Evolutionary conservation across 2,329 filamentous ascomycete genomes (phyloP), one percentile per base, ranked within the genome.

Genomic region (Ophiocordyceps sinensis): DNA sequence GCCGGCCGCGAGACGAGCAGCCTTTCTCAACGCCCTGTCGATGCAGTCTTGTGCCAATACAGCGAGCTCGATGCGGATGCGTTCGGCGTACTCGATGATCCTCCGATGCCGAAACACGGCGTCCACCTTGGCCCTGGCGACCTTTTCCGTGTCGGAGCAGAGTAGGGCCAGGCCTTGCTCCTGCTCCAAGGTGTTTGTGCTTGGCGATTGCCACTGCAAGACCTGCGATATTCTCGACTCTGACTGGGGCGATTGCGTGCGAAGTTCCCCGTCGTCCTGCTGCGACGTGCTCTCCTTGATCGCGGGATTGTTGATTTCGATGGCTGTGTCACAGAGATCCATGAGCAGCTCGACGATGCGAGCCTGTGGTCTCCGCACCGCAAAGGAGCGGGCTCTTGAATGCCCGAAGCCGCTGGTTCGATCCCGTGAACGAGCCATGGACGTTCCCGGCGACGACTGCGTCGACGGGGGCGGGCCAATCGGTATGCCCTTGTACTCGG

Each of bases 11-110:
- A 95, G 89, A 39, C 81, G 81, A 42, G 85, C 84, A 41, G 91
- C 88, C 61, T 96, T 95, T 48, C 76, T 77, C 62, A 96, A 74
- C 9, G 91, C 91, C 46, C 86, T 87, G 45, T 93, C 82, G 40
- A 98, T 94, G 57, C 91, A 98, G 52, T 95, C 86, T 54, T 96
- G 86, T 3, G 98, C 89, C 43, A 95, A 71, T 23, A 93, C 76
- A 26, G 89, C 83, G 53, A 95, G 94, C 54, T 98, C 91, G 37
- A 95, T 75, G 4, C 93, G 84, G 47, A 98, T 94, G 28, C 93
- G 80, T 62, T 98, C 91, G 0, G 88, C 81, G 57, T 98, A 98
- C 58, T 98, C 91, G 28, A 98, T 79, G 39, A 96, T 94, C 51
- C 82, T 81, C 39, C 89, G 81, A 59, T 96, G 86, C 29, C 91